These are phyloP conservation scores for Uronychia binucleata DNA, from an alignment of 73 alveolate genomes.

Conservation along the genomic window DNA sequence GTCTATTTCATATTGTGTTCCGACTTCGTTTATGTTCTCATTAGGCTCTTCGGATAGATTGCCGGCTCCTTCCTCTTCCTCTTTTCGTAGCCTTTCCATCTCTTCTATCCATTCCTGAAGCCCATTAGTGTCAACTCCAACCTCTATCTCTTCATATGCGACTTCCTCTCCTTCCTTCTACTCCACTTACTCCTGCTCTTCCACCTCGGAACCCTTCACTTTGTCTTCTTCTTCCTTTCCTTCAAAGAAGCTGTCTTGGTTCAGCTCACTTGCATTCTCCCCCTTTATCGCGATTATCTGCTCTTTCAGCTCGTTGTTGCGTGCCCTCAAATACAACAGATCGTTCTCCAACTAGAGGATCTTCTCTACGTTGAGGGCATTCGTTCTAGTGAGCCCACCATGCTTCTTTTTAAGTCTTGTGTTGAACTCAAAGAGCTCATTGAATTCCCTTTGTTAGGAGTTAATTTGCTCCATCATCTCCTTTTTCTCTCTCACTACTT, in stretches of 20 bases:
- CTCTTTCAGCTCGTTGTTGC: background rate
- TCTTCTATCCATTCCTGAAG: background rate
- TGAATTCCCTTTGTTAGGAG: background rate
- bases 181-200: too few relatives aligned
- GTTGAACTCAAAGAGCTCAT: background rate
- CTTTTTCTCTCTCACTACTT: background rate
- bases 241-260: background rate
- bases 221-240: background rate
- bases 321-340: background rate
- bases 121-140: background rate
- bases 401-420: background rate
- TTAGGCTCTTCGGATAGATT: too few relatives aligned
- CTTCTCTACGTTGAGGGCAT: background rate
- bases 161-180: background rate
- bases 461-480: background rate
- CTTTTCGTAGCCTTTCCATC: background rate
- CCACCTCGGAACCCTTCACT: background rate
- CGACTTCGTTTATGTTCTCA: background rate
- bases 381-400: background rate
- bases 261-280: background rate
- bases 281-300: background rate
- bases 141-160: background rate
- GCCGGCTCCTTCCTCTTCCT: background rate
- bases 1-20: background rate
- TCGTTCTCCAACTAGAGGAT: background rate